phyloP scores from a whole-genome alignment of 2,329 filamentous ascomycete species.

The Cytospora leucostoma region DNA sequence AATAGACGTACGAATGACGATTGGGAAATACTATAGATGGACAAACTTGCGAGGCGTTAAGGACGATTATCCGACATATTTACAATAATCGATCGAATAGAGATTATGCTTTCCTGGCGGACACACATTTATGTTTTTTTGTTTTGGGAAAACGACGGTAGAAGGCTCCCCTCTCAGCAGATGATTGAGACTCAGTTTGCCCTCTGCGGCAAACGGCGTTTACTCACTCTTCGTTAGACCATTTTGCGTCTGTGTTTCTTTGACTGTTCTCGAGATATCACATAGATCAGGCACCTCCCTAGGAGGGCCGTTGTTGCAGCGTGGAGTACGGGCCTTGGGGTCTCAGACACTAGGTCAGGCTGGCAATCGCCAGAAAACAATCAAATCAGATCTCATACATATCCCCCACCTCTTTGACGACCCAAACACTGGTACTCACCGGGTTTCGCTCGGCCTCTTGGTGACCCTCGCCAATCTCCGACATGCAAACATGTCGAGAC shows the following conservation, averaged over 20 bases:
- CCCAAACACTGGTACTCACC: background rate
- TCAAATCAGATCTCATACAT: constrained; percentile 8
- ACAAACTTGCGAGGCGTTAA: constrained; percentile 28
- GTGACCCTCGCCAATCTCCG: constrained; percentile 2
- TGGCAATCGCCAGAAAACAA: background rate
- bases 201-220: background rate
- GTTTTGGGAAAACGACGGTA: constrained; percentile 8
- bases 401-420: background rate
- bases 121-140: constrained; percentile 15
- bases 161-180: constrained; percentile 3
- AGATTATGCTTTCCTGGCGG: constrained; percentile 20
- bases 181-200: background rate
- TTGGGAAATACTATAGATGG: constrained; percentile 27
- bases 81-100: constrained; percentile 22
- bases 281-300: constrained; percentile 8
- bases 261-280: constrained; percentile 13
- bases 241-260: background rate
- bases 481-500: constrained; percentile 9
- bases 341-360: background rate
- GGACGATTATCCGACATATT: constrained; percentile 24
- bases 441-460: background rate
- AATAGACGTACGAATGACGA: constrained; percentile 27
- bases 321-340: constrained; percentile 17
- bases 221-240: background rate
- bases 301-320: background rate